Conservation (phyloP, 1,284 basidiomycete genomes). For the Ustilago lituana region DNA sequence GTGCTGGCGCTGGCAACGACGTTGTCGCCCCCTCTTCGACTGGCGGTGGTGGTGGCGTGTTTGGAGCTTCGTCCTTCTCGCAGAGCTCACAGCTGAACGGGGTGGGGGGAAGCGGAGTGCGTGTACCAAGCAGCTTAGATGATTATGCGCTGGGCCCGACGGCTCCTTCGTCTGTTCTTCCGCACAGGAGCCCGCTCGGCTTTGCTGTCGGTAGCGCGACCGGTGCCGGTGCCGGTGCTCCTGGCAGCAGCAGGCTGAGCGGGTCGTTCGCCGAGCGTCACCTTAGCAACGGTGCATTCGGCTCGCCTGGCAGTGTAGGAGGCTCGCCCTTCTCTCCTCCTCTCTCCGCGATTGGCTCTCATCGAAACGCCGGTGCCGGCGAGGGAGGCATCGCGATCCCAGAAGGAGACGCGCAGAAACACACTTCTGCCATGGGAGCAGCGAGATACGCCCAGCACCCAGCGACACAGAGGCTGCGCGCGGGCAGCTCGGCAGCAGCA, state of each 20-base stretch:
- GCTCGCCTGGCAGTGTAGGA: conserved; percentile 25
- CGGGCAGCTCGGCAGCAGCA: conserved; percentile 26
- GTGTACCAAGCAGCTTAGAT: conserved; percentile 25
- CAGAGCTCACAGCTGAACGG: conserved; percentile 21
- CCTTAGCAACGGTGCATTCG: conserved; percentile 23
- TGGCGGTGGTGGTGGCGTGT: neutral
- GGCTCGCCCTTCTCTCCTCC: conserved; percentile 38
- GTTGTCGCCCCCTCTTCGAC: neutral
- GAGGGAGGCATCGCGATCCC: conserved; percentile 36
- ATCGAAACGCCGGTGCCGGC: conserved; percentile 10
- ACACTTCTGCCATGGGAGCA: conserved; percentile 1
- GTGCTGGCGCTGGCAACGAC: neutral
- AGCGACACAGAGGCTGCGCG: conserved; percentile 37
- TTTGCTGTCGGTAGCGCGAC: conserved; percentile 16
- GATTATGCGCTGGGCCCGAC: conserved; percentile 55
- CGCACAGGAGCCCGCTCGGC: conserved; percentile 38
- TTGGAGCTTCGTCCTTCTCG: conserved; percentile 11
- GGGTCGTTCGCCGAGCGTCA: conserved; percentile 33
- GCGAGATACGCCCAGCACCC: conserved; percentile 29
- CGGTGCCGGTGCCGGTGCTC: neutral
- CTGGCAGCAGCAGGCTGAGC: conserved; percentile 12
- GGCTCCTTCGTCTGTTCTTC: conserved; percentile 53
- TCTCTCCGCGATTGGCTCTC: conserved; percentile 34
- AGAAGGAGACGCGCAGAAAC: conserved; percentile 16
- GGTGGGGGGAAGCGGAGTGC: conserved; percentile 1